Percentiles rank a stretch among this genome's conserved stretches.
These are phyloP conservation scores for Stachybotrys echinatus DNA, from an alignment of 2,329 filamentous ascomycete species.

Conservation along the genomic window DNA sequence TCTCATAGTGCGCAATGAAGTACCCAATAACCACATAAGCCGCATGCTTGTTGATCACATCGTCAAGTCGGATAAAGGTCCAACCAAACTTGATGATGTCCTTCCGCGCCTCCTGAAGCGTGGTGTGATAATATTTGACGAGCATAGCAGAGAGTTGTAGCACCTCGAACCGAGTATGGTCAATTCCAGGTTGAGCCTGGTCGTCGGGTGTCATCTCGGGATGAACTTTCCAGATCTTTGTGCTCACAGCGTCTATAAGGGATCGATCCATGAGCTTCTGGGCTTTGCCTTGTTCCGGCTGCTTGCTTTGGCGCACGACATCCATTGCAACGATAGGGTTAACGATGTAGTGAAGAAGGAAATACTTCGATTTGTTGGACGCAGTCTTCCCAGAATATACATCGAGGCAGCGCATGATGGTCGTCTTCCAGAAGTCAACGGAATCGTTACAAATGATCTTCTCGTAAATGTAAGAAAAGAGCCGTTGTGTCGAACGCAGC, in stretches of 20 bases:
- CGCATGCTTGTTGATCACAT: slow-evolving; percentile 98
- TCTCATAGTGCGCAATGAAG: slow-evolving; percentile 96
- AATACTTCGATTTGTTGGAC: slow-evolving; percentile 87
- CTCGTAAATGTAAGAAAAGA: slow-evolving; percentile 80
- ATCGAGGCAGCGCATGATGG: slow-evolving; percentile 82
- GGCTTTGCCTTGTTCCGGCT: slow-evolving; percentile 46
- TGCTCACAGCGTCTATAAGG: slow-evolving; percentile 85
- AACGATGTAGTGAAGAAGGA: slow-evolving; percentile 83
- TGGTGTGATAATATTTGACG: slow-evolving; percentile 87
- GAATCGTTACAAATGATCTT: slow-evolving; percentile 80
- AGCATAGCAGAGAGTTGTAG: slow-evolving; percentile 92
- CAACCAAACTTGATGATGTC: slow-evolving; percentile 99
- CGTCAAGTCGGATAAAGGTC: slow-evolving; percentile 97
- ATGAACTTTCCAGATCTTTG: slow-evolving; percentile 90
- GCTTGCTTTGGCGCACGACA: slow-evolving; percentile 76
- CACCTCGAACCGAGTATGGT: slow-evolving; percentile 93
- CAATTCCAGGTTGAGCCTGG: slow-evolving; percentile 75
- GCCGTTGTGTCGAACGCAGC: slow-evolving; percentile 67
- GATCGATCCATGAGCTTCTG: slow-evolving; percentile 77
- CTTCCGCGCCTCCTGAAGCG: slow-evolving; percentile 87
- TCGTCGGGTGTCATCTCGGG: slow-evolving; percentile 79
- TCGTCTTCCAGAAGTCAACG: slow-evolving; percentile 76
- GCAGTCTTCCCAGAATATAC: slow-evolving; percentile 74
- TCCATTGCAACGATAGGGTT: slow-evolving; percentile 98
- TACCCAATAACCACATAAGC: slow-evolving; percentile 96